Percentiles rank a stretch among this genome's conserved stretches.
Evolutionary conservation across 202 grass and related monocot species (phyloP).

Genomic region (Carex arenaria): DNA sequence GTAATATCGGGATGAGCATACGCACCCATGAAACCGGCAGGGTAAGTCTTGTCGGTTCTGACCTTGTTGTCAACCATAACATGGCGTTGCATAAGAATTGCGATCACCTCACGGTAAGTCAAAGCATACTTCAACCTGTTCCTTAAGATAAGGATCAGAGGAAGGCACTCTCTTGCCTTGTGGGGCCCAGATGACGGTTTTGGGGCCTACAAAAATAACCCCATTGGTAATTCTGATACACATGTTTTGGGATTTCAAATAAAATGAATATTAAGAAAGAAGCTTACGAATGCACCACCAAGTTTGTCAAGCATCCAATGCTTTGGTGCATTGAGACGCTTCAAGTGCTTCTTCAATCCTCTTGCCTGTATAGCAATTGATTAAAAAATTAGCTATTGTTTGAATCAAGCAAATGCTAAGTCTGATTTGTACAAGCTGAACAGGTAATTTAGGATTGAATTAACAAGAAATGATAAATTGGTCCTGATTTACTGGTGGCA

Average conservation of each 20-base stretch:
- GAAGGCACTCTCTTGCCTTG: constrained; percentile 39
- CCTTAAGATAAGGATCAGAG: constrained; percentile 38
- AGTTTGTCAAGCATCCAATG: constrained; percentile 60
- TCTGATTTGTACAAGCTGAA: too few relatives aligned
- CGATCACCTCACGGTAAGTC: constrained; percentile 34
- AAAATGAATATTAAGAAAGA: not conserved
- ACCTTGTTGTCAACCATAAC: constrained; percentile 46
- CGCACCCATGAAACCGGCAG: constrained; percentile 43
- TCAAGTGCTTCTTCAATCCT: constrained; percentile 48
- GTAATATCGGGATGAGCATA: not conserved
- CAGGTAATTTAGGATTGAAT: too few relatives aligned
- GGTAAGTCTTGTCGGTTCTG: constrained; percentile 46
- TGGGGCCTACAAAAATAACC: constrained; percentile 25
- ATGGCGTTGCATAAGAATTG: constrained; percentile 48
- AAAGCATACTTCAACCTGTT: constrained; percentile 47
- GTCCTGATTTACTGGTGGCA: too few relatives aligned
- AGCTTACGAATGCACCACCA: constrained; percentile 41
- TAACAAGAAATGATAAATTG: too few relatives aligned
- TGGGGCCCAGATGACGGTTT: constrained; percentile 47
- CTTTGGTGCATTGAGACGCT: constrained; percentile 47
- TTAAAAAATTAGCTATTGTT: not conserved
- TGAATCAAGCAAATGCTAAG: too few relatives aligned
- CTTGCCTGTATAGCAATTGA: constrained; percentile 20
- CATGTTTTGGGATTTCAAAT: not conserved
- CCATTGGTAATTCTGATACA: too few relatives aligned